Evolutionary conservation across 225 moss, liverwort and hornwort genomes (phyloP).

Genomic region (Bryoerythrophyllum caledonicum): DNA sequence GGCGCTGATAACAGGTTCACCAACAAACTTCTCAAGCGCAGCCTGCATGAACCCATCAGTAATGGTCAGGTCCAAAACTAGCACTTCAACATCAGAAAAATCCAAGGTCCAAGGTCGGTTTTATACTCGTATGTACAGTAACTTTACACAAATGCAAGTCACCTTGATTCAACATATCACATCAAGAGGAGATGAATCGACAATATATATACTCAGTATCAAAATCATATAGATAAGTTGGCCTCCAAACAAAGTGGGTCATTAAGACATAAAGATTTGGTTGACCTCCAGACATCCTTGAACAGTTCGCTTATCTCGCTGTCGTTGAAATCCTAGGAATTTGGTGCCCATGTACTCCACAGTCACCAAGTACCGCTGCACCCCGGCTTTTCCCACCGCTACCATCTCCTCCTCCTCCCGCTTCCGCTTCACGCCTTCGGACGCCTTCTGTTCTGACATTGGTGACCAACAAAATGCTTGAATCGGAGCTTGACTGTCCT

Average conservation of each 20-base stretch:
- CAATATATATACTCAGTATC: neutral
- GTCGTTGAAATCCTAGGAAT: conserved; percentile 88
- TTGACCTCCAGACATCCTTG: conserved; percentile 90
- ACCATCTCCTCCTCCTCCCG: conserved; percentile 40
- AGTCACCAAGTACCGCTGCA: conserved; percentile 81
- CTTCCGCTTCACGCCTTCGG: conserved; percentile 54
- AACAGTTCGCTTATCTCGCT: conserved; percentile 75
- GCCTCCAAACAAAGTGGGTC: neutral
- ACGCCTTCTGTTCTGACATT: conserved; percentile 42
- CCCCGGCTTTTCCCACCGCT: conserved; percentile 15
- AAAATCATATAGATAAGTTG: neutral
- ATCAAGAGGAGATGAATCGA: neutral
- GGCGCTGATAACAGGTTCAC: conserved; percentile 64
- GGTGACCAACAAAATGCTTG: neutral
- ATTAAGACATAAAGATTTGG: conserved; percentile 43
- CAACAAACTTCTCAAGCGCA: conserved; percentile 81
- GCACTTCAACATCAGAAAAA: neutral
- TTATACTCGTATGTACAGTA: too few species aligned
- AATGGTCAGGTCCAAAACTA: neutral
- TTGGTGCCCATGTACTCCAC: conserved; percentile 84
- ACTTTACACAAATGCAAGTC: too few species aligned
- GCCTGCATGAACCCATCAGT: conserved; percentile 46
- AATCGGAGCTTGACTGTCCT: neutral
- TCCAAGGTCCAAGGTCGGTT: too few species aligned
- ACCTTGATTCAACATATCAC: too few species aligned